Evolutionary conservation across 2,329 filamentous ascomycete species (phyloP).

Genomic region (Microsporum audouinii): DNA sequence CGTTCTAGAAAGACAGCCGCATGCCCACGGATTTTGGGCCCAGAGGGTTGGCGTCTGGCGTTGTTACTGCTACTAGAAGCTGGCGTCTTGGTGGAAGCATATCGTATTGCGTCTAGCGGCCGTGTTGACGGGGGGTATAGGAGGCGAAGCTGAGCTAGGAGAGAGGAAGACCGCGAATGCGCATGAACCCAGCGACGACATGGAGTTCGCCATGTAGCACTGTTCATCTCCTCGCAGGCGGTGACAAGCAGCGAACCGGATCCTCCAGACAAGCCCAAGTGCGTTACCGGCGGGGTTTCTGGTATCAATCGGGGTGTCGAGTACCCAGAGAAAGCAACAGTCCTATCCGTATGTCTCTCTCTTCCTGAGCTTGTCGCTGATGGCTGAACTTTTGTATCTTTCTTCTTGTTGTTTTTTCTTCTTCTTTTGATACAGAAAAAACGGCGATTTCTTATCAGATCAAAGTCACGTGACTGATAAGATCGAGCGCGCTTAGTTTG

Average conservation of each 20-base stretch:
- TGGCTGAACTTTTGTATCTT: background rate
- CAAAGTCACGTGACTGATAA: background rate
- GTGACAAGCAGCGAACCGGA: background rate
- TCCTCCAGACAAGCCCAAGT: background rate
- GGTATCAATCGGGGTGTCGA: background rate
- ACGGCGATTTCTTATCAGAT: conserved; percentile 2
- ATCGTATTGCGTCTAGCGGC: background rate
- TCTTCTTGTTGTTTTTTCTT: background rate
- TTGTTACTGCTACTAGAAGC: background rate
- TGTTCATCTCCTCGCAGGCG: conserved; percentile 25
- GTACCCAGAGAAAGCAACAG: background rate
- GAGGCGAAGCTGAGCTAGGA: background rate
- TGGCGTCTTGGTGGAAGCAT: background rate
- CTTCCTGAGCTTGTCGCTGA: background rate
- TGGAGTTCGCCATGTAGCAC: conserved; percentile 33
- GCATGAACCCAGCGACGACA: conserved; percentile 20
- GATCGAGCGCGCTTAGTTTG: background rate
- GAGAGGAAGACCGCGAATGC: background rate
- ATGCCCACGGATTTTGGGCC: conserved; percentile 16
- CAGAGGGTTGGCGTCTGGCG: background rate
- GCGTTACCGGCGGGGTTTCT: background rate
- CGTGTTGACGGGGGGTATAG: background rate
- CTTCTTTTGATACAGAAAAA: background rate
- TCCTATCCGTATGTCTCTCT: background rate
- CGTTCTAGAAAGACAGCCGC: conserved; percentile 21